phyloP scores from a whole-genome alignment of 805 yeast species.

The Schizosaccharomyces osmophilus region DNA sequence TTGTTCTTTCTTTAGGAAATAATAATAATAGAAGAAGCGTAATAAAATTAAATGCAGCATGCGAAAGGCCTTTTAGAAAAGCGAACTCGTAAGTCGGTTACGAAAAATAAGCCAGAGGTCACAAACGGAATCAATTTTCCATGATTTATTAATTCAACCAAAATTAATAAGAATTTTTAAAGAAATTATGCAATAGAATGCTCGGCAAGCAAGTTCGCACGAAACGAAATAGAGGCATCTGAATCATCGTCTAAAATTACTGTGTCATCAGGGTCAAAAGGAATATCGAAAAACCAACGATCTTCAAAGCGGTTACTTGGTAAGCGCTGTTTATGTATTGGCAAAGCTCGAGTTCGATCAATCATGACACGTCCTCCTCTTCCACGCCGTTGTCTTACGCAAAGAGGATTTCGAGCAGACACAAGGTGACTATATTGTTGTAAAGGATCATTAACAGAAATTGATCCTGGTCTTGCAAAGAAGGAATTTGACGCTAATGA shows the following conservation, averaged over 20 bases:
- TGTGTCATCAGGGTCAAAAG: slow-evolving; percentile 1
- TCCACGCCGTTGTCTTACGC: slow-evolving; percentile 41
- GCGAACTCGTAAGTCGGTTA: too few relatives aligned
- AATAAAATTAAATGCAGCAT: too few relatives aligned
- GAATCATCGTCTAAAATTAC: background rate
- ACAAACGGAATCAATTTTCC: too few relatives aligned
- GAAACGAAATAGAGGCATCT: background rate
- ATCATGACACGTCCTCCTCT: slow-evolving; percentile 44
- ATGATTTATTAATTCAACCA: too few relatives aligned
- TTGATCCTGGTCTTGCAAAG: background rate
- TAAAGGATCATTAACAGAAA: background rate
- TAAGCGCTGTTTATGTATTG: background rate
- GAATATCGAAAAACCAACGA: background rate
- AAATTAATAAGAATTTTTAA: too few relatives aligned
- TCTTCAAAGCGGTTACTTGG: background rate
- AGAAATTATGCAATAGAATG: background rate
- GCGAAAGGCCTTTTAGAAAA: too few relatives aligned
- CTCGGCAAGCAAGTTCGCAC: background rate
- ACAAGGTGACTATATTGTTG: background rate
- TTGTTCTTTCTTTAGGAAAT: too few relatives aligned
- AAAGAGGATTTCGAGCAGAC: slow-evolving; percentile 13
- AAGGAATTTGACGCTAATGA: background rate
- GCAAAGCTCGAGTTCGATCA: slow-evolving; percentile 24
- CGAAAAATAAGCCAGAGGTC: too few relatives aligned
- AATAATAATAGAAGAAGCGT: too few relatives aligned